Base-by-base conservation (phyloP, 306 rosid species). In the Inga leiocalycina region DNA sequence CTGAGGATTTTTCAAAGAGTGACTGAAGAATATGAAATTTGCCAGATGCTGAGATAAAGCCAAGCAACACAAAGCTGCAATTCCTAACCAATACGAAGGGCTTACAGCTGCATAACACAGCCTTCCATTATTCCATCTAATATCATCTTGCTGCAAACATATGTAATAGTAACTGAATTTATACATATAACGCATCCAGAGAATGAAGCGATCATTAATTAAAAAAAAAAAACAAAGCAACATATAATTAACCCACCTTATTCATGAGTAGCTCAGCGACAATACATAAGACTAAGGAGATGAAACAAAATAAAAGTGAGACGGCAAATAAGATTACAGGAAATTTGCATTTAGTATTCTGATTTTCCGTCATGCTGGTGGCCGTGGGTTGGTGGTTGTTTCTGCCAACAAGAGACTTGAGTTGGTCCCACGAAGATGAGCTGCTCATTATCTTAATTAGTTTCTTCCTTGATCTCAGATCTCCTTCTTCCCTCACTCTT, bases 1-100 rank as follows among this genome's bases (percentile, higher is more conserved):
- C 19, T 64, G 20, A 83, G 80, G 67, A 48, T 43, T 82, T 61
- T 85, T 32, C 48, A 86, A 85, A 46, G 86, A 77, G 22, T 62
- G 76, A 45, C 67, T 80, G 82, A 87, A 73, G 34, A 87, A 41
- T 37, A 85, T 59, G 62, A 79, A 83, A 88, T 86, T 94, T 12
- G 88, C 97, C 32, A 88, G 62, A 45, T 88, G 77, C 71, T 91
- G 94, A 49, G 98, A 93, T 14, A 84, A 22, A 81, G 73, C 56
- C 76, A 93, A 80, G 77, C 92, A 86, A 61, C 80, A 76, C 88
- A 90, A 82, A 30, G 93, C 96, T 73, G 90, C 90, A 84, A 93
- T 79, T 57, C 94, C 96, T 48, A 90, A 85, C 77, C 89, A 89
- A 80, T 90, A 89, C 56, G 98, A 91, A 1, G n/a, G 81, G 78